phyloP scores from a whole-genome alignment of 305 asterid genomes.

The Euphrasia arctica region DNA sequence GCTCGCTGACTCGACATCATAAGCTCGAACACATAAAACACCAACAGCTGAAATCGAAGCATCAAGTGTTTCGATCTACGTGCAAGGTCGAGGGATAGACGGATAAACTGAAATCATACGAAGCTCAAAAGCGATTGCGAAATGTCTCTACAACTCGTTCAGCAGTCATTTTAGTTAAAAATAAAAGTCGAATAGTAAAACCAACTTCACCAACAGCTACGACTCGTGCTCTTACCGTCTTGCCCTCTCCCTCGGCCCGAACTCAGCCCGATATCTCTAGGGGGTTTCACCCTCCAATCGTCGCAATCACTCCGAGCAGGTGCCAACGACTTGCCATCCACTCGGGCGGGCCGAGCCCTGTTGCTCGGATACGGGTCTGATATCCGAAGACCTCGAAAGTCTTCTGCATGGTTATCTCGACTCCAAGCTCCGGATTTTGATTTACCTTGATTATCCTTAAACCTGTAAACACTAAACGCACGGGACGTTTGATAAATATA shows the following conservation, averaged over 20 bases:
- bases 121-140: too few relatives aligned
- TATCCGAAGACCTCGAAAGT: constrained; percentile 5
- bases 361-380: neutral
- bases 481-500: neutral
- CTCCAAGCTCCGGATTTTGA: neutral
- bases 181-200: neutral
- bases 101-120: too few relatives aligned
- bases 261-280: neutral
- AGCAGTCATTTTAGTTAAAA: too few relatives aligned
- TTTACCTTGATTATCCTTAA: neutral
- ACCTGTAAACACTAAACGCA: constrained; percentile 16
- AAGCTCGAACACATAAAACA: too few relatives aligned
- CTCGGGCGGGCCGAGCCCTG: constrained; percentile 2
- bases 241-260: neutral
- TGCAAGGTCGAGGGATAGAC: too few relatives aligned
- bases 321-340: constrained; percentile 6
- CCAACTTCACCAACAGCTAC: too few relatives aligned
- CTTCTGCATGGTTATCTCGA: constrained; percentile 7
- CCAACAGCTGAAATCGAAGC: too few relatives aligned
- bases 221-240: neutral
- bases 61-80: too few relatives aligned
- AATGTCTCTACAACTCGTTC: too few relatives aligned
- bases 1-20: too few relatives aligned
- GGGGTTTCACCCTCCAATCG: constrained; percentile 22
- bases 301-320: neutral